A percentile compares a stretch with the other conserved stretches of the same genome.
Evolutionary conservation across 75 land plant species (phyloP).

Genomic region (Pinus albicaulis): DNA sequence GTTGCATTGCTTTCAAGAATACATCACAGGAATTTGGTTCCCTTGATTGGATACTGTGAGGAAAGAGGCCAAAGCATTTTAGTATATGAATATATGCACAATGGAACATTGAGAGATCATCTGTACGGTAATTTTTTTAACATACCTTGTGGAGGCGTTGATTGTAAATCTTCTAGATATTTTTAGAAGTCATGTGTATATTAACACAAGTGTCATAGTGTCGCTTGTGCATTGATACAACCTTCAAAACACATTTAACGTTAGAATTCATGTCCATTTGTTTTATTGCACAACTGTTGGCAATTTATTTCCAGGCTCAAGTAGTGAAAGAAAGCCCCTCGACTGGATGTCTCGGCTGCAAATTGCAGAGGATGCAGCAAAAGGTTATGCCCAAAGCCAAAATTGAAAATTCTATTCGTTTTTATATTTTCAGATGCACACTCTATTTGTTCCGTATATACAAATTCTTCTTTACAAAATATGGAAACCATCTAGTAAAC

Average conservation of each 20-base stretch:
- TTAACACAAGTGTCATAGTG: constrained; percentile 15
- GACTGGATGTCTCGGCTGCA: constrained; percentile 52
- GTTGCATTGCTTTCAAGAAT: constrained; percentile 61
- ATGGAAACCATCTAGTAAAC: background rate
- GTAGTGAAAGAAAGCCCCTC: constrained; percentile 18
- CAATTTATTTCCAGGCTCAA: background rate
- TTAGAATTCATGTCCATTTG: background rate
- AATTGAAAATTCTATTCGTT: background rate
- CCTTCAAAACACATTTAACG: background rate
- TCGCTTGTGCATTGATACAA: background rate
- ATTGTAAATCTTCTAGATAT: background rate
- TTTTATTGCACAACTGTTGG: background rate
- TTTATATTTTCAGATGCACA: background rate
- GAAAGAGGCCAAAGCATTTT: constrained; percentile 49
- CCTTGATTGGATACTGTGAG: constrained; percentile 67
- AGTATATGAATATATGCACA: constrained; percentile 68
- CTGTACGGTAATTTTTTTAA: constrained; percentile 38
- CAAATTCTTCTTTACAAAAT: too few species aligned
- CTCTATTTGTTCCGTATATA: too few species aligned
- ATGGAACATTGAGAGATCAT: constrained; percentile 58
- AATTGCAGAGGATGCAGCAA: constrained; percentile 65
- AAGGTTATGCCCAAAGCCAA: constrained; percentile 26
- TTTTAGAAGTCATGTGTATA: background rate
- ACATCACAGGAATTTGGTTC: constrained; percentile 70
- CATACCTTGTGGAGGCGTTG: background rate